Evolutionary conservation across 768 basidiomycete species (phyloP).

Genomic region (Mrakia gelida): DNA sequence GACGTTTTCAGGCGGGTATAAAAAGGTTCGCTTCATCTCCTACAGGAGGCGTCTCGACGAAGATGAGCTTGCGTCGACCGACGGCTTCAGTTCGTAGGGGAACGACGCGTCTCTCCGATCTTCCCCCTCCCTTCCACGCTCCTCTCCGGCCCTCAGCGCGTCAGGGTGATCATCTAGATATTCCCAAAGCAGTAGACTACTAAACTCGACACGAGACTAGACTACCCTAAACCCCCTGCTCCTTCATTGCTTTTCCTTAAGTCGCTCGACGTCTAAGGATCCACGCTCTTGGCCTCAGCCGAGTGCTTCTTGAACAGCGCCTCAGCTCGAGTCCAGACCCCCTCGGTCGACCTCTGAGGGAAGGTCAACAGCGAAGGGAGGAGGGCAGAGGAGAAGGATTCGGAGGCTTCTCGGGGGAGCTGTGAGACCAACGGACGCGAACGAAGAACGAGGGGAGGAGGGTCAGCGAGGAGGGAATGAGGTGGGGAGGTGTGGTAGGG

Average conservation of each 20-base stretch:
- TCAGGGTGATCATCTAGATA: no score
- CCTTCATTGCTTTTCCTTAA: neutral
- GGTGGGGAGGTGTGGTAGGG: no score
- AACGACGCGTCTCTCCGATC: no score
- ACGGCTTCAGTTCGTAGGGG: no score
- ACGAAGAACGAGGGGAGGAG: neutral
- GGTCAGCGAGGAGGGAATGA: neutral
- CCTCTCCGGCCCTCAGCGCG: no score
- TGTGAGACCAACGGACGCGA: constrained; percentile 17
- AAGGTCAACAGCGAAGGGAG: constrained; percentile 77
- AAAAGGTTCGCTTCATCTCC: no score
- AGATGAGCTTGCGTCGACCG: no score
- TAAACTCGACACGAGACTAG: no score
- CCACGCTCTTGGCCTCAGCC: constrained; percentile 50
- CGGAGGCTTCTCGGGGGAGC: constrained; percentile 91
- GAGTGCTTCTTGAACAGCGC: constrained; percentile 68
- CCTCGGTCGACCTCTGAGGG: constrained; percentile 59
- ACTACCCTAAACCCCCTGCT: neutral
- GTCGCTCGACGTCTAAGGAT: constrained; percentile 29
- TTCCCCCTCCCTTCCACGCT: no score
- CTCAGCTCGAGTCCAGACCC: constrained; percentile 87
- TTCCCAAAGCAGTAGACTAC: no score
- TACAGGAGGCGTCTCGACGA: no score
- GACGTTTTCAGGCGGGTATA: no score
- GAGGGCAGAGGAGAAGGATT: constrained; percentile 87